These are phyloP conservation scores for Aspergillus ochraceoroseus DNA, from an alignment of 2,329 filamentous ascomycete species.

Conservation along the genomic window DNA sequence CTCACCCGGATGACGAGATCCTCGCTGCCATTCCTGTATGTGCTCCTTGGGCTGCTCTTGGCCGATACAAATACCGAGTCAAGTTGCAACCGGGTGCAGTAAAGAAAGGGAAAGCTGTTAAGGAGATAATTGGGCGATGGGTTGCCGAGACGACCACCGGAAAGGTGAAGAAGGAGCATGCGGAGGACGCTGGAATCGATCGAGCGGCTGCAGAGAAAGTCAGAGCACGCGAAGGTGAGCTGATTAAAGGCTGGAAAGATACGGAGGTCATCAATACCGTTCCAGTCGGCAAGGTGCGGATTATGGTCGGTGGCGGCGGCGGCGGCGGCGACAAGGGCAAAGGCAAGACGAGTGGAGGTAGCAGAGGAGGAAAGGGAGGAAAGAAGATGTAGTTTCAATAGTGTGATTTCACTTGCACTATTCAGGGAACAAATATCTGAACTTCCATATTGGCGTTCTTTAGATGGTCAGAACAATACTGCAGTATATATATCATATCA, in stretches of 20 bases:
- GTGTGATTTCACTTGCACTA: too few species aligned
- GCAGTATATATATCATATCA: too few species aligned
- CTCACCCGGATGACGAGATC: slow-evolving; percentile 73
- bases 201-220: slow-evolving; percentile 65
- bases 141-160: slow-evolving; percentile 53
- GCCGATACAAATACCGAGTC: slow-evolving; percentile 81
- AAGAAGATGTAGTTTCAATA: slow-evolving; percentile 37
- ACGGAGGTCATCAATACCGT: slow-evolving; percentile 76
- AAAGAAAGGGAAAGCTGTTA: slow-evolving; percentile 93
- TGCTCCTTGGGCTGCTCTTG: slow-evolving; percentile 59
- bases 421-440: too few species aligned
- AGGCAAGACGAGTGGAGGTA: slow-evolving; percentile 35
- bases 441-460: too few species aligned
- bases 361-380: slow-evolving; percentile 33
- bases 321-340: slow-evolving; percentile 39
- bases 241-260: slow-evolving; percentile 74
- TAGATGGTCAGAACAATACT: too few species aligned
- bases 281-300: slow-evolving; percentile 71
- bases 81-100: slow-evolving; percentile 85
- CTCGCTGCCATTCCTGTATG: slow-evolving; percentile 57
- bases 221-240: slow-evolving; percentile 79
- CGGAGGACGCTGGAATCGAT: slow-evolving; percentile 53
- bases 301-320: slow-evolving; percentile 63
- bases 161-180: slow-evolving; percentile 47
- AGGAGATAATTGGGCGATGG: slow-evolving; percentile 84